Conservation (phyloP, 2,329 filamentous ascomycete genomes). For the Fusarium transvaalense region DNA sequence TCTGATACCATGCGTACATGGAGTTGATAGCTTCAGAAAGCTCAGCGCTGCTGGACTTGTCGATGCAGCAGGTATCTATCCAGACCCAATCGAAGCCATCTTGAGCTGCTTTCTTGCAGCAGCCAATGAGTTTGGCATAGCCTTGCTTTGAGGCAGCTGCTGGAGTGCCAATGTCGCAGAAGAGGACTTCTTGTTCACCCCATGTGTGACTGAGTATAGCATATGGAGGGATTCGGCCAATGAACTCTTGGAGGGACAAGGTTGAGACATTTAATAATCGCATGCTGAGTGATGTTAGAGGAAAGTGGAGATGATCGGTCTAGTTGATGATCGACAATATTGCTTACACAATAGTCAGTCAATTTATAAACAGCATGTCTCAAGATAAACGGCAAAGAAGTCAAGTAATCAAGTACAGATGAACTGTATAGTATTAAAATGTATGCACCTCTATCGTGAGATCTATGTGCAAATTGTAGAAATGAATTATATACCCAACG, state of each 20-base stretch:
- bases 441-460: constrained; percentile 35
- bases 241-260: constrained; percentile 8
- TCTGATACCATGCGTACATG: constrained; percentile 22
- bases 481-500: constrained; percentile 41
- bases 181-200: constrained; percentile 20
- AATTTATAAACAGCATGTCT: background rate
- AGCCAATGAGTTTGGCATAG: constrained; percentile 9
- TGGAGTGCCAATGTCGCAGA: background rate
- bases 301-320: background rate
- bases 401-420: constrained; percentile 2
- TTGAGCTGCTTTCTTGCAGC: constrained; percentile 11
- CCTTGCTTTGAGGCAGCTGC: constrained; percentile 4
- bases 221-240: constrained; percentile 13
- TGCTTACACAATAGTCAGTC: background rate
- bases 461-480: constrained; percentile 36
- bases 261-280: constrained; percentile 23
- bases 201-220: constrained; percentile 25
- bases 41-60: constrained; percentile 30
- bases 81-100: constrained; percentile 21
- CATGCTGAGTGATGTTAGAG: constrained; percentile 2
- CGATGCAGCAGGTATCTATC: constrained; percentile 30
- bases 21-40: constrained; percentile 27
- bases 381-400: background rate
- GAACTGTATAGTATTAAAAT: constrained; percentile 35
- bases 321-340: background rate